phyloP scores from a whole-genome alignment of 805 yeast genomes.

The Candida namnaoensis region DNA sequence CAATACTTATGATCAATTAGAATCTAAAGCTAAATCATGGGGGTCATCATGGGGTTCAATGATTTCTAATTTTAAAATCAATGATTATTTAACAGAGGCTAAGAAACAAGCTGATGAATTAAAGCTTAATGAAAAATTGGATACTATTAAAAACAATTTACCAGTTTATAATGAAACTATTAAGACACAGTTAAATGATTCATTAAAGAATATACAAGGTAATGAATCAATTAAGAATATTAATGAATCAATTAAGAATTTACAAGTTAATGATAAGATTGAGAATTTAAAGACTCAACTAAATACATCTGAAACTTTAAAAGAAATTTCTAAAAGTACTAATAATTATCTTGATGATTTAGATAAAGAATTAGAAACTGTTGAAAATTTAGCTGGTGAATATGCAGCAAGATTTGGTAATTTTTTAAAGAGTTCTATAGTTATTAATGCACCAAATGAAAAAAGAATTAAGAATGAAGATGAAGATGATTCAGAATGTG shows the following conservation, averaged over 20 bases:
- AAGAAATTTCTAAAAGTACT: constrained; percentile 24
- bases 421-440: constrained; percentile 34
- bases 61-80: constrained; percentile 24
- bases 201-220: constrained; percentile 31
- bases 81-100: constrained; percentile 20
- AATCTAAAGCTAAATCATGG: constrained; percentile 27
- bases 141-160: constrained; percentile 15
- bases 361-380: constrained; percentile 64
- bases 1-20: constrained; percentile 36
- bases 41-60: constrained; percentile 27
- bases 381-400: constrained; percentile 63
- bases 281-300: background rate
- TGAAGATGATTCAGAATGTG: constrained; percentile 4
- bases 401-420: constrained; percentile 51
- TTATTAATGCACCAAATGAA: constrained; percentile 17
- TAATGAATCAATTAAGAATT: background rate
- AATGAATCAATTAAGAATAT: constrained; percentile 53
- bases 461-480: constrained; percentile 3
- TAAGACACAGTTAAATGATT: too few relatives aligned
- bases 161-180: constrained; percentile 13
- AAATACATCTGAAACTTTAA: too few relatives aligned
- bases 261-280: background rate
- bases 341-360: constrained; percentile 61
- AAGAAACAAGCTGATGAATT: constrained; percentile 9
- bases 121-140: background rate